Conservation (phyloP, 2,329 filamentous ascomycete genomes). For the Arthrobotrys iridis region DNA sequence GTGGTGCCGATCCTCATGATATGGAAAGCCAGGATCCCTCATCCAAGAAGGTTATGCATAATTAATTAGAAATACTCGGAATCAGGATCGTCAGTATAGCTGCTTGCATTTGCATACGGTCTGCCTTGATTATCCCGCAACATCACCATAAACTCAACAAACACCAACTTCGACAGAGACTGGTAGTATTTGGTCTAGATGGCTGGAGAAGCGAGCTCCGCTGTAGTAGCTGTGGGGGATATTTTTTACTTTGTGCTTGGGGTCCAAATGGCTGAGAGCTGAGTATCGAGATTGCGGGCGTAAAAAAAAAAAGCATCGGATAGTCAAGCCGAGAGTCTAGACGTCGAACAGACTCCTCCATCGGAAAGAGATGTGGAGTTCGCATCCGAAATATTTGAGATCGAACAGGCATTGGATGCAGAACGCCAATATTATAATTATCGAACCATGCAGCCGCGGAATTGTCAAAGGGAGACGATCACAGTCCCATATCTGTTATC, state of each 20-base stretch:
- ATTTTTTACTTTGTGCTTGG: slow-evolving; percentile 36
- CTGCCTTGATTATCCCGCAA: slow-evolving; percentile 26
- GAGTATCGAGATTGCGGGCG: slow-evolving; percentile 16
- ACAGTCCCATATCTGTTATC: slow-evolving; percentile 7
- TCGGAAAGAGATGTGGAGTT: background rate
- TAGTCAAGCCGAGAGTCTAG: background rate
- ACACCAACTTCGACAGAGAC: slow-evolving; percentile 5
- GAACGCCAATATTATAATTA: too few relatives aligned
- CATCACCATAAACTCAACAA: background rate
- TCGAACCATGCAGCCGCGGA: slow-evolving; percentile 12
- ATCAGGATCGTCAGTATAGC: slow-evolving; percentile 30
- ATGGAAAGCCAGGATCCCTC: slow-evolving; percentile 22
- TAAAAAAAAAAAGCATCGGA: slow-evolving; percentile 27
- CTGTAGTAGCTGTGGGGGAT: slow-evolving; percentile 33
- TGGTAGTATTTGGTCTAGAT: slow-evolving; percentile 30
- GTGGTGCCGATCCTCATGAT: slow-evolving; percentile 22
- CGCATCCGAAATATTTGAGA: slow-evolving; percentile 5
- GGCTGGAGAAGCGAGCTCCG: slow-evolving; percentile 35
- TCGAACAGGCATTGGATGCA: slow-evolving; percentile 14
- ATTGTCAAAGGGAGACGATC: slow-evolving; percentile 11
- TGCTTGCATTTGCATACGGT: slow-evolving; percentile 24
- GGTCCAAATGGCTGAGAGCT: slow-evolving; percentile 9
- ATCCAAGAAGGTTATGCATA: slow-evolving; percentile 16
- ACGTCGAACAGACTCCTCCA: slow-evolving; percentile 6
- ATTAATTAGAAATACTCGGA: slow-evolving; percentile 22